phyloP scores from a whole-genome alignment of 2,329 filamentous ascomycete genomes.

The Aspergillus carbonarius region DNA sequence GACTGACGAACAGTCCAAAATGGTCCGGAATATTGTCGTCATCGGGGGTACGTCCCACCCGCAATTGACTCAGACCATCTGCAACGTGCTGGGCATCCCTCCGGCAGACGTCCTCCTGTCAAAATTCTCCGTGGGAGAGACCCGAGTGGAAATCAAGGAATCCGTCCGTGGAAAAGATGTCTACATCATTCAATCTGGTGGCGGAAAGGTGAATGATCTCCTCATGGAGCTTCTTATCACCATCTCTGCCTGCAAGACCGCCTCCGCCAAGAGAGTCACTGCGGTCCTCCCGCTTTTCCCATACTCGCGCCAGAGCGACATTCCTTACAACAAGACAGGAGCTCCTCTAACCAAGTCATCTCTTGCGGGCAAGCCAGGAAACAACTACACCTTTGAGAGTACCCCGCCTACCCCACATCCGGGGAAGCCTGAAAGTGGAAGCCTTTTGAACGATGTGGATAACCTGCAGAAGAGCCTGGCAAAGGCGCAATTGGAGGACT shows the following conservation, averaged over 20 bases:
- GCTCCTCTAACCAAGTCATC: conserved; percentile 77
- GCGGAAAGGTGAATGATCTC: conserved; percentile 91
- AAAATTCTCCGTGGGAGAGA: conserved; percentile 96
- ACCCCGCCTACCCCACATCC: conserved; percentile 82
- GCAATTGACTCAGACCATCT: conserved; percentile 79
- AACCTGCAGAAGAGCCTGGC: conserved; percentile 70
- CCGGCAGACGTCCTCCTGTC: conserved; percentile 76
- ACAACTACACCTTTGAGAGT: conserved; percentile 82
- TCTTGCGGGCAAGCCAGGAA: conserved; percentile 38
- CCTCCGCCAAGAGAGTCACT: conserved; percentile 88
- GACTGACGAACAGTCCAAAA: conserved; percentile 39
- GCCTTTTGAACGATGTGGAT: conserved; percentile 58
- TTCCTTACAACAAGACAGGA: conserved; percentile 94
- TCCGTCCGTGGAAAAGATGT: conserved; percentile 98
- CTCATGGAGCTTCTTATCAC: conserved; percentile 96
- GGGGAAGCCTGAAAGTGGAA: conserved; percentile 64
- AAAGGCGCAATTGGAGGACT: conserved; percentile 62
- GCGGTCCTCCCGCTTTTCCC: conserved; percentile 94
- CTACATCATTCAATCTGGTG: conserved; percentile 94
- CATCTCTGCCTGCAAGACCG: conserved; percentile 95
- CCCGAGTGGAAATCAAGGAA: conserved; percentile 91
- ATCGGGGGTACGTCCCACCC: conserved; percentile 93
- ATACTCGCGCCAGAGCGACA: conserved; percentile 92
- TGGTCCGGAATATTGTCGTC: conserved; percentile 95
- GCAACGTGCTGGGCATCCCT: conserved; percentile 84